Evolutionary conservation across 106 monocot genomes (phyloP), one percentile per base, ranked within the genome.

Genomic region (Hemerocallis citrina): DNA sequence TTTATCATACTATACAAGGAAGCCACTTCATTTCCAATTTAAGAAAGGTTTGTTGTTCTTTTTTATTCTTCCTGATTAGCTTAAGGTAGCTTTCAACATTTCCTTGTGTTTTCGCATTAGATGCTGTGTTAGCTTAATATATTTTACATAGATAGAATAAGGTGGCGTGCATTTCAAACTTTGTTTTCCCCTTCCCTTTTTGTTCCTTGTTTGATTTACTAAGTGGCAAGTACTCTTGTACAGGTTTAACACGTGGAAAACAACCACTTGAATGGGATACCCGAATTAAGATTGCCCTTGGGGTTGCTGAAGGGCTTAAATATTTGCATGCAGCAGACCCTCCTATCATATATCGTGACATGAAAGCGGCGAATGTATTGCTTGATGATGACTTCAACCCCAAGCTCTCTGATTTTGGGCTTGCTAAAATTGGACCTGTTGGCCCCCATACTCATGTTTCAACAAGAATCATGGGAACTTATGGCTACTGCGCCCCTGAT

Each of bases 401-500:
- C 0, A 83, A 75, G 59, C 83, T 83, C 37, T 83, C 83, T 57
- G 83, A 83, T 59, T 83, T 83, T 64, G 83, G 83, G 11, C 78
- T 83, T 16, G 83, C 83, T 12, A 83, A 83, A 67, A 65, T 83
- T 29, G 83, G 74, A 15, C 83, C 83, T 29, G 83, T 83, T 15
- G 83, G 83, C 39, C 79, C 78, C 59, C 74, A 74, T 13, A 78
- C 83, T 11, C 83, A 79, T 72, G 77, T 83, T 34, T 83, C 83
- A 43, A 83, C 83, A 24, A 78, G 83, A 66, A 79, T 83, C 50
- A 83, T 83, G 83, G 83, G 83, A 11, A 83, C 83, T 11, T 83
- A 83, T 68, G 83, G 83, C 45, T 83, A 83, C 48, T 78, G 78
- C 61, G 83, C 79, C 30, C 83, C 83, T 38, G 83, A 83, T 68